These are phyloP conservation scores for Globisporangium radiosum DNA, from an alignment of 352 stramenopile species.

Conservation along the genomic window DNA sequence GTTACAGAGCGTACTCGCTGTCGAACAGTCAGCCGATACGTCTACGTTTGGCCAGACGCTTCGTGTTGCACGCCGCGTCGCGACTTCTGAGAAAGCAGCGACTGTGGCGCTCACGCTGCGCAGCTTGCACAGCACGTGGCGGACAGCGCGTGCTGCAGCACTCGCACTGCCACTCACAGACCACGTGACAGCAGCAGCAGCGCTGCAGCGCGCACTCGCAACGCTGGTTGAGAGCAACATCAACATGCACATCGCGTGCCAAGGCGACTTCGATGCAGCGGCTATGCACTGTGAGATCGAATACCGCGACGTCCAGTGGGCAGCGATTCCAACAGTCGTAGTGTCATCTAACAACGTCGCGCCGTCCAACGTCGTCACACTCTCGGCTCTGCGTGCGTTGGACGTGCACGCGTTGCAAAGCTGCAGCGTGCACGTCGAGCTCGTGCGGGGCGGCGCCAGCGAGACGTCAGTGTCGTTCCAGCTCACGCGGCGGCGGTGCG, in stretches of 20 bases:
- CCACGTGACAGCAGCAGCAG: background rate
- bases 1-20: background rate
- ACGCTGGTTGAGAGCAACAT: background rate
- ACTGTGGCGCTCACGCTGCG: background rate
- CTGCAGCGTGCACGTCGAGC: conserved; percentile 6
- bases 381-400: conserved; percentile 1
- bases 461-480: background rate
- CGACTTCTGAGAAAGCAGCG: background rate
- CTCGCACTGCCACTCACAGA: background rate
- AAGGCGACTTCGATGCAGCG: background rate
- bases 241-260: background rate
- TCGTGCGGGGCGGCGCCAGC: background rate
- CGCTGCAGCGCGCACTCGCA: conserved; percentile 4
- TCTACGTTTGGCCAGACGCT: conserved; percentile 9
- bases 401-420: background rate
- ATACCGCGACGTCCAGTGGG: background rate
- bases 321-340: conserved; percentile 2
- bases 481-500: conserved; percentile 7
- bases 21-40: background rate
- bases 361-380: background rate
- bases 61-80: background rate
- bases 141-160: background rate
- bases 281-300: conserved; percentile 3
- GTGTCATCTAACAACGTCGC: background rate
- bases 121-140: conserved; percentile 10